Evolutionary conservation across 129 eudicot genomes (phyloP).

Genomic region (Helichrysum umbraculigerum): DNA sequence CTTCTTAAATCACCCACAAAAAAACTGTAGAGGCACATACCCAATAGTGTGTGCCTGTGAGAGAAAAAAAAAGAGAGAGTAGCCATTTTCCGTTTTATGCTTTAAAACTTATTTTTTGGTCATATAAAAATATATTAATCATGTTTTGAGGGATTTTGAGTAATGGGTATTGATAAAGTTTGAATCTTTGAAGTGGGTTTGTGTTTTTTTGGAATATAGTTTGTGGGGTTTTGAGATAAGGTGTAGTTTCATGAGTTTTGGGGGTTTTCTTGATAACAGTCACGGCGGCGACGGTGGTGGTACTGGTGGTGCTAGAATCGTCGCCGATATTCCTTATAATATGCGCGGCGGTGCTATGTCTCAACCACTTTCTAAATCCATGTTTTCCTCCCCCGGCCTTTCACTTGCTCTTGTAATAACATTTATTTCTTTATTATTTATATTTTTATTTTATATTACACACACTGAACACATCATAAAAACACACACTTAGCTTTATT

Average conservation of each 20-base stretch:
- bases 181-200: constrained; percentile 31
- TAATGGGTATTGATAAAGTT: constrained; percentile 20
- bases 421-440: background rate
- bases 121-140: background rate
- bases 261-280: constrained; percentile 85
- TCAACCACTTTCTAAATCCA: constrained; percentile 60
- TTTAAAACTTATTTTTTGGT: constrained; percentile 28
- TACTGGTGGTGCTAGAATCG: constrained; percentile 56
- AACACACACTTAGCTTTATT: background rate
- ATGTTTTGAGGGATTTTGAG: constrained; percentile 6
- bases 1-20: constrained; percentile 2
- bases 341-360: constrained; percentile 63
- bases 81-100: constrained; percentile 14
- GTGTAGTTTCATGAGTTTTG: constrained; percentile 87
- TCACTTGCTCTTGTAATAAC: constrained; percentile 80
- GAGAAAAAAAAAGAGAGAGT: constrained; percentile 26
- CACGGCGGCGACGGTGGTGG: constrained; percentile 58
- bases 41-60: constrained; percentile 32
- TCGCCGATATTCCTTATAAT: constrained; percentile 56
- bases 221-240: background rate
- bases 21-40: background rate
- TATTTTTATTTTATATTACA: background rate
- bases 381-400: constrained; percentile 90
- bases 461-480: background rate
- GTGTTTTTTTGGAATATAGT: background rate